These are phyloP conservation scores for Agrocybe pediades DNA, from an alignment of 768 basidiomycete genomes.

Conservation along the genomic window DNA sequence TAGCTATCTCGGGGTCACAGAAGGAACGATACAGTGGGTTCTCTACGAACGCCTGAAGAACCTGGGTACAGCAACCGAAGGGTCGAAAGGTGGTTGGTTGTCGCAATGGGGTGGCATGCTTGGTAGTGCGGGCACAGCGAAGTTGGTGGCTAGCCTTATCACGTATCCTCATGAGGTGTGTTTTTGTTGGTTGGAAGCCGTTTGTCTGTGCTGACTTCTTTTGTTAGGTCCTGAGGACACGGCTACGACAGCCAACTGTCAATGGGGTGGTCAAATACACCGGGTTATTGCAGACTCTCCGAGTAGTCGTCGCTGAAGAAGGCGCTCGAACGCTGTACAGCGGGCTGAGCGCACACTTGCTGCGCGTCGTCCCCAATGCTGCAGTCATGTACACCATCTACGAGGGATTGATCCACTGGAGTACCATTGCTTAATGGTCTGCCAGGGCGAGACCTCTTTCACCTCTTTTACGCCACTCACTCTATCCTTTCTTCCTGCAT, in stretches of 20 bases:
- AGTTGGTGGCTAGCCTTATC: constrained; percentile 90
- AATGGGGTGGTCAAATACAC: constrained; percentile 83
- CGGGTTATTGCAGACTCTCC: constrained; percentile 82
- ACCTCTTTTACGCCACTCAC: background rate
- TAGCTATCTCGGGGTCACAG: constrained; percentile 93
- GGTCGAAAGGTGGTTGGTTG: constrained; percentile 46
- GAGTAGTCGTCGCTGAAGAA: constrained; percentile 86
- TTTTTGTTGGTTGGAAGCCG: background rate
- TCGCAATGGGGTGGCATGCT: constrained; percentile 81
- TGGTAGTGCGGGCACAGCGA: constrained; percentile 89
- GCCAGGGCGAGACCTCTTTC: background rate
- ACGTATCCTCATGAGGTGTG: constrained; percentile 98
- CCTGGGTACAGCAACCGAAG: constrained; percentile 55
- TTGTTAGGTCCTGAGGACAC: constrained; percentile 82
- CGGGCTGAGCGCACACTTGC: constrained; percentile 90
- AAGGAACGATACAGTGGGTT: constrained; percentile 97
- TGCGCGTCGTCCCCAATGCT: constrained; percentile 97
- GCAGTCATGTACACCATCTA: constrained; percentile 97
- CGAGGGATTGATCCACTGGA: constrained; percentile 78
- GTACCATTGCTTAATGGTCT: constrained; percentile 10
- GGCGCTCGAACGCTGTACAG: constrained; percentile 86
- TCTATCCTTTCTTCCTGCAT: background rate
- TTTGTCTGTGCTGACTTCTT: constrained; percentile 1
- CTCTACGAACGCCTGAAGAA: constrained; percentile 91
- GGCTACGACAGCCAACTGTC: constrained; percentile 85